These are phyloP conservation scores for Chlamydomonas sphaeroides DNA, from an alignment of 139 green algal genomes.

Conservation along the genomic window DNA sequence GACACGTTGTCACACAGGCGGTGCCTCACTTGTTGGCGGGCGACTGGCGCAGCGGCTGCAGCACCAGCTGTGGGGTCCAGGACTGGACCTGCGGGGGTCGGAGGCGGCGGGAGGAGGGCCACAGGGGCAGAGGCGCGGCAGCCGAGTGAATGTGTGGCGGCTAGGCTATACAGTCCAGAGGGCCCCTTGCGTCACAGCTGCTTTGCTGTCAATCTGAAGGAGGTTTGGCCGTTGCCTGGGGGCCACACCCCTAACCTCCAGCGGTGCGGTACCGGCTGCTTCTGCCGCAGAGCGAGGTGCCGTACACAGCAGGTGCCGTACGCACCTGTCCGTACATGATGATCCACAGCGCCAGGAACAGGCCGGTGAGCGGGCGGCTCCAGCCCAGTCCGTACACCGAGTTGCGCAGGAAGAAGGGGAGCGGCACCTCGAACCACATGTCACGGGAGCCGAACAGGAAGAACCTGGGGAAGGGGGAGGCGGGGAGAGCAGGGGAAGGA, in stretches of 20 bases:
- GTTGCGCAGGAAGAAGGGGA: constrained; percentile 89
- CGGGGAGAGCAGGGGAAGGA: too few relatives aligned
- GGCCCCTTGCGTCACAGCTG: too few relatives aligned
- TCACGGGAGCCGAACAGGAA: constrained; percentile 84
- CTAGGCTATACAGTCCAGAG: too few relatives aligned
- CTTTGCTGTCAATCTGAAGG: too few relatives aligned
- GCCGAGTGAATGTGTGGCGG: too few relatives aligned
- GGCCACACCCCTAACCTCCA: too few relatives aligned
- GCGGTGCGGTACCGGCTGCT: too few relatives aligned
- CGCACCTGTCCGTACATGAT: constrained; percentile 61
- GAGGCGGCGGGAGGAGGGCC: neutral
- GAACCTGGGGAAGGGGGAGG: constrained; percentile 34
- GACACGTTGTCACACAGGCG: too few relatives aligned
- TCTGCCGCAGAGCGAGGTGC: too few relatives aligned
- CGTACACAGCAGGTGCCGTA: neutral
- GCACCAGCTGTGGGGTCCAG: constrained; percentile 80
- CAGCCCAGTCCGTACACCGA: constrained; percentile 74
- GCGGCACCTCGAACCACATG: constrained; percentile 90
- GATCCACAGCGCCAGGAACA: constrained; percentile 61
- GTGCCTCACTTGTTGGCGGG: constrained; percentile 77
- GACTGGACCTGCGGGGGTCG: constrained; percentile 80
- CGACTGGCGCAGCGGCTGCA: constrained; percentile 77
- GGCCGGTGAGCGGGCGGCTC: constrained; percentile 52
- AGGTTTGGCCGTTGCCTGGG: too few relatives aligned
- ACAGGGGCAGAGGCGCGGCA: too few relatives aligned